Percentiles rank a stretch among this genome's conserved stretches.
phyloP scores from a whole-genome alignment of 2,329 filamentous ascomycete species.

The Tricladium varicosporioides region DNA sequence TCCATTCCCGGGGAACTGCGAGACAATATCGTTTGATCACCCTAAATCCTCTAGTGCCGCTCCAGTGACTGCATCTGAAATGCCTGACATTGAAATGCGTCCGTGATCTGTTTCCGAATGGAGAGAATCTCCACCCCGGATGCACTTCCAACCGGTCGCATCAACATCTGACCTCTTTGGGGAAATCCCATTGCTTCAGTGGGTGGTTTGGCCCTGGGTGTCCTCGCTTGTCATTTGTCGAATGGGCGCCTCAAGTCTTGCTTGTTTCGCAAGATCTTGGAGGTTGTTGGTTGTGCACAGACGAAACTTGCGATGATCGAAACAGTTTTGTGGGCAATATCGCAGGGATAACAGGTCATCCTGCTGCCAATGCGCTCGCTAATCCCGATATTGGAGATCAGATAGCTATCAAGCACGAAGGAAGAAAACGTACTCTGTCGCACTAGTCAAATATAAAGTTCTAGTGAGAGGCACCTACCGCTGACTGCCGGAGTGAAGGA shows the following conservation, averaged over 20 bases:
- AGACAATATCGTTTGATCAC: not conserved
- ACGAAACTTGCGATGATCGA: not conserved
- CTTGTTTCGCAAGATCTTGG: not conserved
- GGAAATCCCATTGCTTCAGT: not conserved
- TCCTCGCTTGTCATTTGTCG: not conserved
- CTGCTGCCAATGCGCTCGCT: too few relatives aligned
- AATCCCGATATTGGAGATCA: too few relatives aligned
- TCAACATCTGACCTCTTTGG: not conserved
- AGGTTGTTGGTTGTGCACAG: not conserved
- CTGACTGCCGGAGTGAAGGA: too few relatives aligned
- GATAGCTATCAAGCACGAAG: too few relatives aligned
- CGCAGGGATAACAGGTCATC: not conserved
- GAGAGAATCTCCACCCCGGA: not conserved
- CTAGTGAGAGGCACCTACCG: too few relatives aligned
- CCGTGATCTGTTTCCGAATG: not conserved
- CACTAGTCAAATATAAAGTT: too few relatives aligned
- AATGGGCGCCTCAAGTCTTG: not conserved
- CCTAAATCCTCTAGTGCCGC: not conserved
- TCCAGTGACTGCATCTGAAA: too few relatives aligned
- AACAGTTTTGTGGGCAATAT: not conserved
- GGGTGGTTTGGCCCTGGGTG: not conserved
- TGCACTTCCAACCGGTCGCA: not conserved
- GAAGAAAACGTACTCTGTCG: too few relatives aligned
- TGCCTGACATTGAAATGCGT: not conserved
- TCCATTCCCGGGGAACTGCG: not conserved